Conservation (phyloP, 305 asterid genomes). For the Fraxinus sp. region DNA sequence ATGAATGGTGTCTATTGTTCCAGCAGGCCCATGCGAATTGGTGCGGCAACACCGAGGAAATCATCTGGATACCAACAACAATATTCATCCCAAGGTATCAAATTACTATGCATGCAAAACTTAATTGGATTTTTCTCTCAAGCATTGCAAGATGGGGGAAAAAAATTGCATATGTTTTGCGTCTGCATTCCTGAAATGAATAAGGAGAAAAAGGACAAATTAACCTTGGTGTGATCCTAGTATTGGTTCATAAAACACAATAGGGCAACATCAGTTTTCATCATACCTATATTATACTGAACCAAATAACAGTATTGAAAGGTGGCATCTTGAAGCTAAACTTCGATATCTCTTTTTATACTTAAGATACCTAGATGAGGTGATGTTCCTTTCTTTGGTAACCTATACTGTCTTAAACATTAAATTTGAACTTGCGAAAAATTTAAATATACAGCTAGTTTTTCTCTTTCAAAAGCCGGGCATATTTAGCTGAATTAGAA, state of each 20-base stretch:
- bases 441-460: background rate
- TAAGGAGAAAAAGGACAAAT: background rate
- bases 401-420: background rate
- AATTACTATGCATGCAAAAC: background rate
- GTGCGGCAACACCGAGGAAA: conserved; percentile 93
- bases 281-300: background rate
- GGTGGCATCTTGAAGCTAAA: background rate
- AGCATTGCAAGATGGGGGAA: background rate
- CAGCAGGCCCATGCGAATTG: conserved; percentile 93
- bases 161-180: background rate
- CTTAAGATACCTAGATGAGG: background rate
- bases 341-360: background rate
- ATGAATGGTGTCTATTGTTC: conserved; percentile 92
- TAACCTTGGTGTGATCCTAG: background rate
- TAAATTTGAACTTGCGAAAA: background rate
- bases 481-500: background rate
- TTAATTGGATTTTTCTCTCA: background rate
- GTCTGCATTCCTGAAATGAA: background rate
- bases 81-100: conserved; percentile 63
- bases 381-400: background rate
- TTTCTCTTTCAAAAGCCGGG: background rate
- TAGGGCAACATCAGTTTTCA: background rate
- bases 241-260: background rate
- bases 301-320: background rate
- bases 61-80: conserved; percentile 81